These are phyloP conservation scores for Paramyrothecium sp. DNA, from an alignment of 2,329 filamentous ascomycete species.

Conservation along the genomic window DNA sequence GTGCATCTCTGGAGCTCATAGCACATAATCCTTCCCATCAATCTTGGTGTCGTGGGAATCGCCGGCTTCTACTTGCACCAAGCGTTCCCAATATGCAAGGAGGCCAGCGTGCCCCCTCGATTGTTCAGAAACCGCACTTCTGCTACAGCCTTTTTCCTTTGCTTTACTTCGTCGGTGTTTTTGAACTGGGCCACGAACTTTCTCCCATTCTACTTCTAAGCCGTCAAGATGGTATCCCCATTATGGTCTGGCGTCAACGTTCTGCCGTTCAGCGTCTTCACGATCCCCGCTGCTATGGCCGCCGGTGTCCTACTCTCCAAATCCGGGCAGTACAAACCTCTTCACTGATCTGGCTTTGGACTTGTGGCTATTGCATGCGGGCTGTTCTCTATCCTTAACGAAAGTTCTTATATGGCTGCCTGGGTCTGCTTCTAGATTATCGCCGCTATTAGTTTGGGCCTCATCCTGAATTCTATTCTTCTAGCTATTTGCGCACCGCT, in stretches of 20 bases:
- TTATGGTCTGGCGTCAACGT: background rate
- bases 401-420: background rate
- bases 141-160: background rate
- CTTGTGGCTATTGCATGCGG: background rate
- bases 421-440: background rate
- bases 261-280: slow-evolving; percentile 1
- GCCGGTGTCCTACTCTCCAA: background rate
- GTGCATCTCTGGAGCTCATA: background rate
- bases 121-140: background rate
- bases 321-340: background rate
- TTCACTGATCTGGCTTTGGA: background rate
- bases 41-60: slow-evolving; percentile 33
- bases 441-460: background rate
- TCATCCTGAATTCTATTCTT: background rate
- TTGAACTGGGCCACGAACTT: slow-evolving; percentile 4
- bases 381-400: background rate
- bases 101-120: background rate
- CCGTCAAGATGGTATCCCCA: background rate
- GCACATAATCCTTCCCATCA: slow-evolving; percentile 23
- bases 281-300: background rate
- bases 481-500: background rate
- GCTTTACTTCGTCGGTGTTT: background rate
- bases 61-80: slow-evolving; percentile 23
- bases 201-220: slow-evolving; percentile 10
- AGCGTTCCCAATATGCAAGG: background rate